Percentiles rank a stretch among this genome's conserved stretches.
These are phyloP conservation scores for Chrysoporthe puriensis DNA, from an alignment of 2,329 filamentous ascomycete genomes.

Conservation along the genomic window DNA sequence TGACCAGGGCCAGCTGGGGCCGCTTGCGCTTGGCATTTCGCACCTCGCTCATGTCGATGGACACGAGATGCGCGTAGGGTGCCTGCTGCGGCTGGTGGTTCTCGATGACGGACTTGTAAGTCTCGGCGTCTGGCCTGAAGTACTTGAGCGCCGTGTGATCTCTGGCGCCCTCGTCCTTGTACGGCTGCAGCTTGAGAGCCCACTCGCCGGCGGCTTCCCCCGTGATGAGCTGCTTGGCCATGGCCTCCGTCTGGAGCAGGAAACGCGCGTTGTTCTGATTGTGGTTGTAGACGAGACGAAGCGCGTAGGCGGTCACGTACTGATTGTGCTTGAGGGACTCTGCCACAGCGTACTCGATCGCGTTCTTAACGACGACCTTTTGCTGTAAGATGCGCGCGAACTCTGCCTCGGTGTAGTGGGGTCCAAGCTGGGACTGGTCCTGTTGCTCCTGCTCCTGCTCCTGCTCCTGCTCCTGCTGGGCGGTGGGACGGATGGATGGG, in stretches of 20 bases:
- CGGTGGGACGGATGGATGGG: neutral
- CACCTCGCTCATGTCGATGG: constrained; percentile 40
- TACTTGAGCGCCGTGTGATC: constrained; percentile 56
- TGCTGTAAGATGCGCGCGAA: constrained; percentile 22
- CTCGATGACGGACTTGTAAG: constrained; percentile 41
- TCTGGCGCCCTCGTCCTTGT: constrained; percentile 61
- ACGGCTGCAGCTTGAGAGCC: constrained; percentile 51
- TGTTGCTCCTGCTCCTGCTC: neutral
- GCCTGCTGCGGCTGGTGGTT: constrained; percentile 52
- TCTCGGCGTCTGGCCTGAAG: constrained; percentile 55
- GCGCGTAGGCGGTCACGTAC: constrained; percentile 65
- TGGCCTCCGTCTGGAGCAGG: constrained; percentile 59
- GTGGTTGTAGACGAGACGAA: constrained; percentile 64
- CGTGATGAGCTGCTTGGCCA: constrained; percentile 62
- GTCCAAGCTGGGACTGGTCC: constrained; percentile 15
- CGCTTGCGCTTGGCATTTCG: constrained; percentile 18
- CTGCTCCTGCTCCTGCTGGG: neutral
- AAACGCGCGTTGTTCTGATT: constrained; percentile 54
- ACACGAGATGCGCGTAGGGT: constrained; percentile 53
- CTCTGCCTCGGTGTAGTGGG: constrained; percentile 23
- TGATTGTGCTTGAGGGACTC: constrained; percentile 59
- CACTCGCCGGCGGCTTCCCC: constrained; percentile 56
- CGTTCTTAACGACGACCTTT: constrained; percentile 52
- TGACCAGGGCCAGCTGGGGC: constrained; percentile 3
- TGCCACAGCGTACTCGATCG: constrained; percentile 61